Base-by-base conservation (phyloP, 2,329 filamentous ascomycete genomes). In the Fusarium sulawesiense region DNA sequence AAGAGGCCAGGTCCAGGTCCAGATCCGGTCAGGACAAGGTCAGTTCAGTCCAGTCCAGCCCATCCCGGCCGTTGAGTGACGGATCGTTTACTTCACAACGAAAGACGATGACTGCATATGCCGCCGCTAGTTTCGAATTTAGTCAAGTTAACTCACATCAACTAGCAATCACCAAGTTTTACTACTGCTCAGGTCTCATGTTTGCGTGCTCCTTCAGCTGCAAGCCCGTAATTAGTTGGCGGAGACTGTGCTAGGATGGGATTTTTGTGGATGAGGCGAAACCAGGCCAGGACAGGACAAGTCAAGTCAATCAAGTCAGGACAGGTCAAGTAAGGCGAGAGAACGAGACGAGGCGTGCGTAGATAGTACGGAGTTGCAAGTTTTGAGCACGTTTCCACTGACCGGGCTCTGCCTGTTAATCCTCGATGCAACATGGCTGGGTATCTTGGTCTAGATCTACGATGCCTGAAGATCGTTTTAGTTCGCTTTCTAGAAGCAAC, bases 81-180 rank as follows among this genome's bases (percentile, higher is more conserved):
- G 53, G 62, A 66, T 61, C 30, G 32, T 66, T 66, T 61, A 48
- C 51, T 66, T 50, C 49, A 55, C 61, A 66, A 37, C 55, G 18
- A 37, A 37, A 66, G 30, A 27, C 63, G 44, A 66, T 56, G 63
- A 56, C 63, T 66, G 63, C 62, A 61, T 66, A 54, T 66, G 55
- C 55, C 57, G 41, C 61, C 63, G 44, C 61, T 66, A 54, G 37
- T 66, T 49, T 53, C 34, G 18, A 53, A 61, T 60, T 47, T 27
- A 25, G 55, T 37, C 46, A 48, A 54, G 54, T 47, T 41, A 32
- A 58, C 18, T 25, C 25, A 44, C 12, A 34, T 50, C 16, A 46
- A 66, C 34, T 54, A 59, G 42, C 30, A 51, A 34, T 23, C 23
- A 42, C 37, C 27, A 48, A 44, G 30, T 53, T 58, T 48, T 42